These are phyloP conservation scores for Chlorella sp. DNA, from an alignment of 139 green algal species.

Conservation along the genomic window DNA sequence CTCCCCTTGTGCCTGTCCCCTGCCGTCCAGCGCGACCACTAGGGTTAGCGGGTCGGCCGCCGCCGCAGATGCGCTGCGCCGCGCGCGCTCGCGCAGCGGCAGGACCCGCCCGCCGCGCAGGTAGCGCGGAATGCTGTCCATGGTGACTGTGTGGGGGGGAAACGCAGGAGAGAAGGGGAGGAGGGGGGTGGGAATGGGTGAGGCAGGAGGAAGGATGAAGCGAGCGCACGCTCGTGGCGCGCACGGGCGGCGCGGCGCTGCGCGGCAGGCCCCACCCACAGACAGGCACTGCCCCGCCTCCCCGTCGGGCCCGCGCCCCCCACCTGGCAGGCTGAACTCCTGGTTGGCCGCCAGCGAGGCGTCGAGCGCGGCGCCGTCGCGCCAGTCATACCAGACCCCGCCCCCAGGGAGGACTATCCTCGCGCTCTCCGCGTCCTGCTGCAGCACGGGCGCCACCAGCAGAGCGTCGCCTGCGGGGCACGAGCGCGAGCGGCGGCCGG, in stretches of 20 bases:
- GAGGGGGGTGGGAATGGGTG: background rate
- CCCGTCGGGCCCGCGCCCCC: too few relatives aligned
- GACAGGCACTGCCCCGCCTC: too few relatives aligned
- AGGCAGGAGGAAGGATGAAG: background rate
- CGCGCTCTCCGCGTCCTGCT: constrained; percentile 38
- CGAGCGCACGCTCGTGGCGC: background rate
- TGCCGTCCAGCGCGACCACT: constrained; percentile 81
- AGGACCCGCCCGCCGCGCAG: constrained; percentile 85
- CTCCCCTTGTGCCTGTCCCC: constrained; percentile 67
- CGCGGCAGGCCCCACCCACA: too few relatives aligned
- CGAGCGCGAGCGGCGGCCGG: background rate
- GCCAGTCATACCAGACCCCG: constrained; percentile 61
- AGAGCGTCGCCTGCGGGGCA: constrained; percentile 17
- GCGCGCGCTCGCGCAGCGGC: constrained; percentile 74
- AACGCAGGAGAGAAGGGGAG: background rate
- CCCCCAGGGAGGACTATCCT: constrained; percentile 47
- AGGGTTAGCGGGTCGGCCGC: constrained; percentile 86
- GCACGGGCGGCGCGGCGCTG: too few relatives aligned
- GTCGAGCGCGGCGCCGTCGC: constrained; percentile 33
- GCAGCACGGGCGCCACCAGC: constrained; percentile 73
- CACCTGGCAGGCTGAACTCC: constrained; percentile 21
- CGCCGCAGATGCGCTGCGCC: constrained; percentile 25
- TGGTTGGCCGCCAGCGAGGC: background rate
- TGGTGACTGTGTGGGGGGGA: constrained; percentile 53
- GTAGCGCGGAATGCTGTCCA: constrained; percentile 82